Evolutionary conservation across 73 alveolate genomes (phyloP).

Genomic region (Paramecium pentaurelia): DNA sequence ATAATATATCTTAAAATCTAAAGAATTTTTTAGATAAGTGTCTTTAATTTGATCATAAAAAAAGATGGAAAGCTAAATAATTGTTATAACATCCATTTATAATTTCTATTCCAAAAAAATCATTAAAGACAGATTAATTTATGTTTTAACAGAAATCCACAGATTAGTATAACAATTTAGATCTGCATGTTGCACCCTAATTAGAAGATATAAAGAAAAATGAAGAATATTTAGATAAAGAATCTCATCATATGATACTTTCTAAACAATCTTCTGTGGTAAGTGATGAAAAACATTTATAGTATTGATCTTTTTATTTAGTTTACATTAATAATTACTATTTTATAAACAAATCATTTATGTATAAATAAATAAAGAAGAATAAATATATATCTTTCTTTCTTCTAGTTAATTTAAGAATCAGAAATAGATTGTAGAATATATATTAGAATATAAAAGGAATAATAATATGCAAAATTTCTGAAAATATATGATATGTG

Average conservation of each 20-base stretch:
- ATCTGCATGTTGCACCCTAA: background rate
- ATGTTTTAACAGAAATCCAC: background rate
- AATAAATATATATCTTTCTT: no score
- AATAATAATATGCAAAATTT: background rate
- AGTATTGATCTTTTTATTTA: background rate
- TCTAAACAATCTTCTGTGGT: background rate
- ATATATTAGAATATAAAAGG: no score
- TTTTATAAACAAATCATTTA: background rate
- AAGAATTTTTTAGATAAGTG: conserved; percentile 48
- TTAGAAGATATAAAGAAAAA: background rate
- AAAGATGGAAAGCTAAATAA: conserved; percentile 48
- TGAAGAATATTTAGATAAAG: background rate
- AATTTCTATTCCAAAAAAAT: background rate
- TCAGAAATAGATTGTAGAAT: no score
- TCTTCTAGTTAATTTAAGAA: no score
- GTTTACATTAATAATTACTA: background rate
- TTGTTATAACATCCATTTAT: conserved; percentile 19
- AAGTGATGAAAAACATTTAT: background rate
- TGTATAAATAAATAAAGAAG: no score
- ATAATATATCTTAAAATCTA: background rate
- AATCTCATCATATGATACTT: background rate
- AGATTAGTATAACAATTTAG: background rate
- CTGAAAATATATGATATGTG: background rate
- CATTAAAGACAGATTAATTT: background rate
- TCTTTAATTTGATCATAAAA: conserved; percentile 22